Conservation (phyloP, 1,284 basidiomycete species). For the Papiliotrema laurentii region DNA sequence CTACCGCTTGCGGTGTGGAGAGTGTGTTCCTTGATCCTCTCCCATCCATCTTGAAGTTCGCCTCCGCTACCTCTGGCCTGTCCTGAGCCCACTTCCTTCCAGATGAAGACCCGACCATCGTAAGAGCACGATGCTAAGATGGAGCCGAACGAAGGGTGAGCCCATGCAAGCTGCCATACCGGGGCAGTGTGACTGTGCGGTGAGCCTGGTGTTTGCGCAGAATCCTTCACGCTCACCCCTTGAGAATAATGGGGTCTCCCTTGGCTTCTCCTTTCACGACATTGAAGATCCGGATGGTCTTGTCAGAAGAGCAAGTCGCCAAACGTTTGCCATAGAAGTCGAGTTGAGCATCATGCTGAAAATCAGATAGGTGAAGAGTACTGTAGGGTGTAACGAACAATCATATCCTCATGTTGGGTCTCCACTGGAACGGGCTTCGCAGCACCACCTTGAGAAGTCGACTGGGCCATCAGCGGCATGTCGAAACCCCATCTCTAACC, state of each 20-base stretch:
- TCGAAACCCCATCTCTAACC: too few relatives aligned
- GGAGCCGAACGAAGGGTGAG: constrained; percentile 91
- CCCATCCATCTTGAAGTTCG: constrained; percentile 60
- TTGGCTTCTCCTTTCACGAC: constrained; percentile 75
- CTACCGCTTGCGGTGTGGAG: constrained; percentile 88
- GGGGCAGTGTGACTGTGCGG: constrained; percentile 76
- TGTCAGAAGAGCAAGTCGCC: constrained; percentile 93
- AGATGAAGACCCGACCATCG: constrained; percentile 96
- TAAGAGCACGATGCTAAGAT: constrained; percentile 97
- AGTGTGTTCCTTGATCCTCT: constrained; percentile 93
- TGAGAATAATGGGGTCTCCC: constrained; percentile 67
- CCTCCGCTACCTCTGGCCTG: constrained; percentile 48
- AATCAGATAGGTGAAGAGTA: constrained; percentile 1
- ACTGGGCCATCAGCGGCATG: too few relatives aligned
- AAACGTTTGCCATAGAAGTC: constrained; percentile 97
- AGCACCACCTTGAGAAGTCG: constrained; percentile 1
- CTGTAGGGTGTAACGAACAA: constrained; percentile 56
- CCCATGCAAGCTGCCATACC: constrained; percentile 99
- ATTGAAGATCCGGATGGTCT: constrained; percentile 93
- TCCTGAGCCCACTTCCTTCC: constrained; percentile 67
- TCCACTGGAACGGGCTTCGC: constrained; percentile 56
- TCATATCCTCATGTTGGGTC: constrained; percentile 93
- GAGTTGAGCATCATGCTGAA: constrained; percentile 91
- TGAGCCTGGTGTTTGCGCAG: not conserved
- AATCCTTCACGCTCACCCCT: constrained; percentile 60